Percentiles rank a stretch among this genome's conserved stretches.
These are phyloP conservation scores for Zychaea mexicana DNA, from an alignment of 371 early-diverging fungal species.

Conservation along the genomic window DNA sequence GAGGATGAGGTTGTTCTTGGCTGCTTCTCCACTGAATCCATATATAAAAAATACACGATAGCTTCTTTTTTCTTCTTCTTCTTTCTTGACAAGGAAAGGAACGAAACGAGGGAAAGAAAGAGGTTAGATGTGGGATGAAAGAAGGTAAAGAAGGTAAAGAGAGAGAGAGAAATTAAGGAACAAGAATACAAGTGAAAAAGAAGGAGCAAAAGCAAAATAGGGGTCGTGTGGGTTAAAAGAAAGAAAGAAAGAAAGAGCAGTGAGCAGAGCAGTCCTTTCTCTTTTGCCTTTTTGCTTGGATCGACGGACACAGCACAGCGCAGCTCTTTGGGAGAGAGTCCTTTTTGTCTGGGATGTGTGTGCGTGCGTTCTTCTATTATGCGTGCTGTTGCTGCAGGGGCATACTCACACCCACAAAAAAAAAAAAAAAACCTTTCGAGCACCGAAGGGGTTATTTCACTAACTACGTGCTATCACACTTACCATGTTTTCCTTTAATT, in stretches of 20 bases:
- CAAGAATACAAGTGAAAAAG: not conserved
- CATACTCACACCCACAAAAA: too few species aligned
- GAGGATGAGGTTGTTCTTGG: not conserved
- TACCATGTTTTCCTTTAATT: too few species aligned
- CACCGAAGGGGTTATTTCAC: conserved; percentile 4
- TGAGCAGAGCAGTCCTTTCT: not conserved
- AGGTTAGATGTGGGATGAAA: too few species aligned
- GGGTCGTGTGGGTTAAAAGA: too few species aligned
- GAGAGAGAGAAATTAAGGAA: not conserved
- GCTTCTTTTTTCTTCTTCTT: too few species aligned
- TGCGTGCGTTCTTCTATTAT: too few species aligned
- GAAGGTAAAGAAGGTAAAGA: not conserved
- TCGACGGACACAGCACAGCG: too few species aligned
- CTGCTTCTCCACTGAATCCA: conserved; percentile 13
- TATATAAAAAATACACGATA: not conserved
- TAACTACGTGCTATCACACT: too few species aligned
- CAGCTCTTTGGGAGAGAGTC: not conserved
- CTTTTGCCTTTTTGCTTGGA: not conserved
- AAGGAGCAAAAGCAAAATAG: conserved; percentile 10
- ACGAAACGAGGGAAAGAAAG: not conserved
- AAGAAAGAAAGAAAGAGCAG: not conserved
- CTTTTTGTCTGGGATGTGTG: too few species aligned
- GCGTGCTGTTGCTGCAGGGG: conserved; percentile 6
- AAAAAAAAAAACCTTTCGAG: not conserved
- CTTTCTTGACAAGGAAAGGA: not conserved